These are phyloP conservation scores for Tetrahymena malaccensis DNA, from an alignment of 73 alveolate species.

Conservation along the genomic window DNA sequence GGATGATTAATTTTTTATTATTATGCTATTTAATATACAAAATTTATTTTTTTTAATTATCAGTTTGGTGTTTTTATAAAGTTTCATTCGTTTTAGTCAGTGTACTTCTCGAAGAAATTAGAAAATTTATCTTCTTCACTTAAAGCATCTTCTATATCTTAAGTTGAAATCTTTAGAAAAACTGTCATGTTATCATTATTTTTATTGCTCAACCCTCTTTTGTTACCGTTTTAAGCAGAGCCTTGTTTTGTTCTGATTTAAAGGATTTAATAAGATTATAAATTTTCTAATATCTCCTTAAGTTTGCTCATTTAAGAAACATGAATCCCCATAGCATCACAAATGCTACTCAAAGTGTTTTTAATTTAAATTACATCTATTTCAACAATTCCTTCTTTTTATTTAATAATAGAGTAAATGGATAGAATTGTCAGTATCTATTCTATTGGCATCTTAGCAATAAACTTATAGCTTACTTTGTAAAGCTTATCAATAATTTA, in stretches of 20 bases:
- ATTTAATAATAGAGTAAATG: neutral
- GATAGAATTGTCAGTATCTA: neutral
- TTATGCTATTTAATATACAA: neutral
- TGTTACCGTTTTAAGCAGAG: neutral
- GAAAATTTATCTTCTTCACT: neutral
- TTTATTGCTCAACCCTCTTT: neutral
- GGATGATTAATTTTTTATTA: too few relatives aligned
- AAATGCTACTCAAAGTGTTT: neutral
- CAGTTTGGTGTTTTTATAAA: too few relatives aligned
- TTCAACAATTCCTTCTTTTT: neutral
- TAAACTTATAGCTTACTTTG: neutral
- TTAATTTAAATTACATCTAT: neutral
- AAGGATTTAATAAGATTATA: neutral
- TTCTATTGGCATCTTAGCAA: neutral
- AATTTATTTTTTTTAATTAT: too few relatives aligned
- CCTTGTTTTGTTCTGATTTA: neutral
- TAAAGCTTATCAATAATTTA: neutral
- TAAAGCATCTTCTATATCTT: neutral
- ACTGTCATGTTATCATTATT: neutral
- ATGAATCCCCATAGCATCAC: neutral
- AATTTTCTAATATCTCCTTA: neutral
- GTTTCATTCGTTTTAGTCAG: neutral
- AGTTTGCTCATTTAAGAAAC: neutral
- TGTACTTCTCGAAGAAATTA: neutral
- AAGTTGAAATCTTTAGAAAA: neutral